Evolutionary conservation across 2,329 filamentous ascomycete species (phyloP).

Genomic region (Phaeoacremonium minimum): DNA sequence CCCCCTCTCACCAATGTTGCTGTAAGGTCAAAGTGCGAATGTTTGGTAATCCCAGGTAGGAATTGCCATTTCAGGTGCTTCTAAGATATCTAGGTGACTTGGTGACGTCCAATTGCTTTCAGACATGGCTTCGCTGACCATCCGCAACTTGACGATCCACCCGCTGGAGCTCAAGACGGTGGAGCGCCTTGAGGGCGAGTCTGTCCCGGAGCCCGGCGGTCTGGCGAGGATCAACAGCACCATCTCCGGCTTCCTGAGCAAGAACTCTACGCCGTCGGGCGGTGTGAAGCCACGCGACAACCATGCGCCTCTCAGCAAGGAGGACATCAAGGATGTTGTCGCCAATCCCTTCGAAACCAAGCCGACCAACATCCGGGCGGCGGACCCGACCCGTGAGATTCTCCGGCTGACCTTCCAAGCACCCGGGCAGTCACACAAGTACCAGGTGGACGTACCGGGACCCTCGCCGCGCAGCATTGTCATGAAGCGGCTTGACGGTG

Average conservation of each 20-base stretch:
- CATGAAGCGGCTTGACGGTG: slow-evolving; percentile 11
- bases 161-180: slow-evolving; percentile 7
- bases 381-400: slow-evolving; percentile 57
- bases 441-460: slow-evolving; percentile 70
- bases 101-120: background rate
- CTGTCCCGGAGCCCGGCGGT: background rate
- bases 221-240: slow-evolving; percentile 15
- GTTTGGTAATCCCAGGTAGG: too few species aligned
- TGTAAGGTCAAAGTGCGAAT: too few species aligned
- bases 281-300: slow-evolving; percentile 19
- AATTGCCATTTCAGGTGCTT: background rate
- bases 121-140: slow-evolving; percentile 9
- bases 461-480: slow-evolving; percentile 46
- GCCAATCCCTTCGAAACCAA: slow-evolving; percentile 66
- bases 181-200: slow-evolving; percentile 6
- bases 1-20: too few species aligned
- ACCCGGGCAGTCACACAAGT: slow-evolving; percentile 49
- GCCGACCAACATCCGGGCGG: slow-evolving; percentile 56
- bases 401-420: slow-evolving; percentile 70
- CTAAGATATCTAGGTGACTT: background rate
- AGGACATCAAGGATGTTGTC: slow-evolving; percentile 54
- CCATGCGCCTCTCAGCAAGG: slow-evolving; percentile 30
- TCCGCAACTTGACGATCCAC: slow-evolving; percentile 9
- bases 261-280: slow-evolving; percentile 19
- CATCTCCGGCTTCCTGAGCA: slow-evolving; percentile 39